Conservation (phyloP, 306 rosid species). For the Cucurbita ficifolia region DNA sequence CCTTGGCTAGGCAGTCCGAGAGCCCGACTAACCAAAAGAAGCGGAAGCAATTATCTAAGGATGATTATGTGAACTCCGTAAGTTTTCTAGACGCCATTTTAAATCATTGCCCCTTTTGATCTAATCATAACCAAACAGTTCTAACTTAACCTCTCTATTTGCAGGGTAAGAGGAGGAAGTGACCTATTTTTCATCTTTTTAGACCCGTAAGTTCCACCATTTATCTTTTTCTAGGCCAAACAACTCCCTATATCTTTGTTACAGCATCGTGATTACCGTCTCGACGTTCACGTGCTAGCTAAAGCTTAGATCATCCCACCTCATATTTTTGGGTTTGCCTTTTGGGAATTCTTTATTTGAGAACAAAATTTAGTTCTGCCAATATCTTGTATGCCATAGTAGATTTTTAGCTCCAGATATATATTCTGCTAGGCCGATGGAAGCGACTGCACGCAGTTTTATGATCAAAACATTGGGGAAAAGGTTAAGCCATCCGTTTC, state of each 20-base stretch:
- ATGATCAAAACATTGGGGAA: background rate
- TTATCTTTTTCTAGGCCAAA: background rate
- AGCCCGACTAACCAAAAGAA: constrained; percentile 54
- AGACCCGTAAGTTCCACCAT: background rate
- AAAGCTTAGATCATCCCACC: background rate
- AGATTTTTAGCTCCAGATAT: background rate
- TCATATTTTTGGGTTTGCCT: background rate
- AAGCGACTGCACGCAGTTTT: background rate
- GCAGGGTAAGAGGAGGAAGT: constrained; percentile 86
- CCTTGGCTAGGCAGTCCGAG: constrained; percentile 57
- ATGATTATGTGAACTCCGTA: constrained; percentile 57
- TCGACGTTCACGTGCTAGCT: background rate
- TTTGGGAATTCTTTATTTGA: background rate
- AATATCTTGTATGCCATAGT: background rate
- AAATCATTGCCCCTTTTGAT: background rate
- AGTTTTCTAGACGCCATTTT: background rate
- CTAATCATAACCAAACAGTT: constrained; percentile 3
- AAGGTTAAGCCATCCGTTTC: background rate
- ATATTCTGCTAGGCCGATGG: background rate
- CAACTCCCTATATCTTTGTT: background rate
- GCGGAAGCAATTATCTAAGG: constrained; percentile 84
- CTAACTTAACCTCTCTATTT: background rate
- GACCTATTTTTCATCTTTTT: background rate
- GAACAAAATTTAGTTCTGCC: background rate
- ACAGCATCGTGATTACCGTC: background rate